Percentiles rank a stretch among this genome's conserved stretches.
phyloP scores from a whole-genome alignment of 768 basidiomycete genomes.

The Tricholoma furcatifolium region DNA sequence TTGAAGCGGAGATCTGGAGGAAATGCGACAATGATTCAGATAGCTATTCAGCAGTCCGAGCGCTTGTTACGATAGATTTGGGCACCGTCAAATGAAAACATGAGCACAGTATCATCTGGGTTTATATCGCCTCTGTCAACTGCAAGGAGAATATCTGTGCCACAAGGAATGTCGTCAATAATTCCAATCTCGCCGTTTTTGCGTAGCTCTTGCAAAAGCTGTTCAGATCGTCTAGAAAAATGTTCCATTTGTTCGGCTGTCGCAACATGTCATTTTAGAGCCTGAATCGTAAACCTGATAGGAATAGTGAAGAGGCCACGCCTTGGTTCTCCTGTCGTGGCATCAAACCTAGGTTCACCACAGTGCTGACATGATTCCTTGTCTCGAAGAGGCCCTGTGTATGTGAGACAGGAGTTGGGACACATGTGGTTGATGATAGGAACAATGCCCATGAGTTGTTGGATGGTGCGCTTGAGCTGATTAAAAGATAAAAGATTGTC shows the following conservation, averaged over 20 bases:
- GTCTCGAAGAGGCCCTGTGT: constrained; percentile 4
- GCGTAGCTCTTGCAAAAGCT: neutral
- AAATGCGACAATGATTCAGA: constrained; percentile 29
- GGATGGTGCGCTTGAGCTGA: constrained; percentile 11
- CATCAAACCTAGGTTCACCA: constrained; percentile 7
- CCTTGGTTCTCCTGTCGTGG: constrained; percentile 6
- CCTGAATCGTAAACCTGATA: constrained; percentile 23
- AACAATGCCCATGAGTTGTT: constrained; percentile 6
- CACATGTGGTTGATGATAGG: constrained; percentile 12
- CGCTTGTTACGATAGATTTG: constrained; percentile 31
- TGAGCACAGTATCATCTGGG: constrained; percentile 22
- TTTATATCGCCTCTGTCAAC: constrained; percentile 3
- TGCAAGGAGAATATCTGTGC: constrained; percentile 4
- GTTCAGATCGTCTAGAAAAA: neutral
- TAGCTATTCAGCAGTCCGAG: constrained; percentile 19
- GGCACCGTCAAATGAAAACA: constrained; percentile 30
- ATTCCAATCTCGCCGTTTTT: constrained; percentile 6
- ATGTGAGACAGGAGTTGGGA: constrained; percentile 8
- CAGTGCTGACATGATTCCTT: constrained; percentile 6
- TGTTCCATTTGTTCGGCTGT: constrained; percentile 11
- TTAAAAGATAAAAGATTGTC: constrained; percentile 9
- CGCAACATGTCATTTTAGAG: constrained; percentile 15
- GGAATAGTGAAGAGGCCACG: constrained; percentile 21
- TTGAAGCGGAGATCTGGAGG: constrained; percentile 23
- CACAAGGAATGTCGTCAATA: constrained; percentile 12